Evolutionary conservation across 495 filamentous ascomycete genomes (phyloP), one percentile per base, ranked within the genome.

Genomic region (Cudoniella acicularis): DNA sequence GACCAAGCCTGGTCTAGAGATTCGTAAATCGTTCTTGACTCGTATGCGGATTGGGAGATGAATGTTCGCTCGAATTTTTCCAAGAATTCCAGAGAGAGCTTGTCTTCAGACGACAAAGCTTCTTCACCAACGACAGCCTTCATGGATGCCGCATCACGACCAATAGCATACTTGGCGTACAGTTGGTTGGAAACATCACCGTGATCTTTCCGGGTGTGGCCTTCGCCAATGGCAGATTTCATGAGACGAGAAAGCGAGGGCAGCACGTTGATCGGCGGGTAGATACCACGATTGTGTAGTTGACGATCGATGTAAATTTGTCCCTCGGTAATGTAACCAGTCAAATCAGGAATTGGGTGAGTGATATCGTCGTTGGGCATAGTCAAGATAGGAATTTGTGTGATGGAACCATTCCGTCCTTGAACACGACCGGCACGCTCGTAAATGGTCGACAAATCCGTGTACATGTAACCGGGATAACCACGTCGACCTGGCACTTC

Each of bases 381-480:
- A 59, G 92, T 96, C 69, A 99, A 72, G 70, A 99, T 99, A 52
- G 94, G 94, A 65, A 99, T 97, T 73, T 99, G 94, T 27, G 94
- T 99, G 70, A 99, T 99, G 51, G 93, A 97, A 50, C 95, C 95
- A 69, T 97, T 96, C 61, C 95, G 90, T 60, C 95, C 95, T 70
- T 95, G 82, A 25, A 99, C 95, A 86, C 95, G 95, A 67, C 95
- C 95, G 68, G 95, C 95, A 78, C 95, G 91, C 75, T 99, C 95
- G 78, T 99, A 99, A 67, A 99, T 94, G 66, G 95, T 99, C 49
- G 95, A 96, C 83, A 99, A 88, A 86, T 99, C 95, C 56, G 95
- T 99, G 81, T 99, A 99, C 95, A 99, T 99, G 82, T 99, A 99
- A 91, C 95, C 95, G 51, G 95, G 95, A 79, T 96, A 99, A 80